These are phyloP conservation scores for Aquilaria malaccensis DNA, from an alignment of 345 rosid genomes.

Conservation along the genomic window DNA sequence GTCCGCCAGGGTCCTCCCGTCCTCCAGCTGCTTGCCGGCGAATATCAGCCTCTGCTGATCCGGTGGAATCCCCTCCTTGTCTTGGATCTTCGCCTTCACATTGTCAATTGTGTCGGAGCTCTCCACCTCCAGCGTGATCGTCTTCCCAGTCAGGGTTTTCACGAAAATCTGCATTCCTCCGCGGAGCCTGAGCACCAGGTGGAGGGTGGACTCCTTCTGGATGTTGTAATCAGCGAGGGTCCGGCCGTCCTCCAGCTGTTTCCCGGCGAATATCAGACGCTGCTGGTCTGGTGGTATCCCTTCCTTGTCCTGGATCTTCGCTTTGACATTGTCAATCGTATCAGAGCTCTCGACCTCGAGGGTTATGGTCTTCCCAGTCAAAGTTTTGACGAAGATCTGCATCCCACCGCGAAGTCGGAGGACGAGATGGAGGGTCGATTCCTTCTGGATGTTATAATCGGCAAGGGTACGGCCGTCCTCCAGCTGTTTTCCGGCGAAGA, in stretches of 20 bases:
- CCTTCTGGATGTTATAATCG: conserved; percentile 23
- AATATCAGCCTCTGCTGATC: conserved; percentile 24
- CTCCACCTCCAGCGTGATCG: conserved; percentile 16
- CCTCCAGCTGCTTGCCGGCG: conserved; percentile 23
- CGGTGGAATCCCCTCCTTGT: conserved; percentile 20
- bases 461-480: conserved; percentile 23
- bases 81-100: conserved; percentile 21
- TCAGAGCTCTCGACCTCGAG: conserved; percentile 22
- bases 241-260: conserved; percentile 19
- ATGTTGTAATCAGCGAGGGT: conserved; percentile 22
- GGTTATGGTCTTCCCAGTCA: conserved; percentile 21
- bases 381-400: conserved; percentile 24
- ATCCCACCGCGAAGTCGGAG: conserved; percentile 23
- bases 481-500: conserved; percentile 22
- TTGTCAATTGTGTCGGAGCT: conserved; percentile 21
- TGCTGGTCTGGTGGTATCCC: conserved; percentile 20
- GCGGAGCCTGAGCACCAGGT: conserved; percentile 16
- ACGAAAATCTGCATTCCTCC: conserved; percentile 27
- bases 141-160: conserved; percentile 14
- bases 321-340: conserved; percentile 20
- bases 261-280: conserved; percentile 7
- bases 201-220: conserved; percentile 19
- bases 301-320: conserved; percentile 20
- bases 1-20: conserved; percentile 16
- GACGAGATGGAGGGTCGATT: conserved; percentile 22